Percentiles rank a stretch among this genome's conserved stretches.
Conservation (phyloP, 176 grass and related monocot genomes). For the Luzula sylvatica region DNA sequence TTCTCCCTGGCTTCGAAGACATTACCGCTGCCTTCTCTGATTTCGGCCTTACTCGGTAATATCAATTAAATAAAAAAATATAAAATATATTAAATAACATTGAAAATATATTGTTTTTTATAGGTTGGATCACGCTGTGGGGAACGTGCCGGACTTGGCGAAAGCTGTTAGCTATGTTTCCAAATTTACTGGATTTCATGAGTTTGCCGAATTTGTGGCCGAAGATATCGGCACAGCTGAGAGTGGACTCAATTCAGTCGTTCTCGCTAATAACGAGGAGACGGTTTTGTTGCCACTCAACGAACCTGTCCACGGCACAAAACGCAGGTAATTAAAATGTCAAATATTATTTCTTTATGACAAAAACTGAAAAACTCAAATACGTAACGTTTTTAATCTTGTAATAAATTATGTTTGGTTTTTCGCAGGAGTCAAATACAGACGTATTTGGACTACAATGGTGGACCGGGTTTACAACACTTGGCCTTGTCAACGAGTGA, state of each 20-base stretch:
- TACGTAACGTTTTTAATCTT: too few species aligned
- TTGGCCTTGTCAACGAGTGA: slow-evolving; percentile 63
- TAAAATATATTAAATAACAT: too few species aligned
- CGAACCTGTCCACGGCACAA: slow-evolving; percentile 94
- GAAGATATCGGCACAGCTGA: slow-evolving; percentile 83
- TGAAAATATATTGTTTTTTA: too few species aligned
- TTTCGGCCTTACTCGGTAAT: slow-evolving; percentile 36
- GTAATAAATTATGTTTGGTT: too few species aligned
- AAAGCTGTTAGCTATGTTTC: slow-evolving; percentile 37
- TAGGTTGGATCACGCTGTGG: slow-evolving; percentile 73
- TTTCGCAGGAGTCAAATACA: slow-evolving; percentile 78
- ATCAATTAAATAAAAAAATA: too few species aligned
- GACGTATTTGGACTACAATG: slow-evolving; percentile 84
- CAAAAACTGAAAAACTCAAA: too few species aligned
- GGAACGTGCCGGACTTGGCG: slow-evolving; percentile 61
- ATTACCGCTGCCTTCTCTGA: slow-evolving; percentile 12
- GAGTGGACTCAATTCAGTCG: slow-evolving; percentile 89
- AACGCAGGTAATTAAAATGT: slow-evolving; percentile 25
- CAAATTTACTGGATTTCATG: slow-evolving; percentile 75
- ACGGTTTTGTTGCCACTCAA: slow-evolving; percentile 67
- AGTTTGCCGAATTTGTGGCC: slow-evolving; percentile 91
- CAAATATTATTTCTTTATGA: too few species aligned
- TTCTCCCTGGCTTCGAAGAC: slow-evolving; percentile 68
- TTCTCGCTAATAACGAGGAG: slow-evolving; percentile 88
- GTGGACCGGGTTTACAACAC: slow-evolving; percentile 83